Evolutionary conservation across 2,329 filamentous ascomycete species (phyloP).

Genomic region (Trichoderma sp.): DNA sequence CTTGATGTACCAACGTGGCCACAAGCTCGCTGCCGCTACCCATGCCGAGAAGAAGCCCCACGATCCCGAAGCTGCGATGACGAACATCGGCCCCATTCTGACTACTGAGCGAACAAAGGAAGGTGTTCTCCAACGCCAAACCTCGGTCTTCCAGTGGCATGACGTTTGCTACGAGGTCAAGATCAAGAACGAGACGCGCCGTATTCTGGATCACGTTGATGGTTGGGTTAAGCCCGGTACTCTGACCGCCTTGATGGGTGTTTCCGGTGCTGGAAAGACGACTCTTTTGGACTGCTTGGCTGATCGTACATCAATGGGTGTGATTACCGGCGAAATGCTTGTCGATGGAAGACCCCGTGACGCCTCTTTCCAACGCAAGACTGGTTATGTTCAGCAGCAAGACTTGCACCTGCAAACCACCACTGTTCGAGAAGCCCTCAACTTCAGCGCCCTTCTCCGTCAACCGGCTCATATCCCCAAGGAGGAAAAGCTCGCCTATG

Average conservation of each 20-base stretch:
- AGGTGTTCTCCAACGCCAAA: slow-evolving; percentile 56
- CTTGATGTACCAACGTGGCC: slow-evolving; percentile 71
- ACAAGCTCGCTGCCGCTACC: slow-evolving; percentile 58
- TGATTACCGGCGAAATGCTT: slow-evolving; percentile 81
- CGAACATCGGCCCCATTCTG: slow-evolving; percentile 50
- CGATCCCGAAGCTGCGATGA: slow-evolving; percentile 57
- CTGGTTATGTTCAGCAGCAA: slow-evolving; percentile 89
- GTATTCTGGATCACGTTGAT: slow-evolving; percentile 81
- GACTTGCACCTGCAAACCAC: slow-evolving; percentile 84
- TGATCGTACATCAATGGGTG: slow-evolving; percentile 83
- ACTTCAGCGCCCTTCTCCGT: slow-evolving; percentile 82
- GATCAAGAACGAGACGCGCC: slow-evolving; percentile 74
- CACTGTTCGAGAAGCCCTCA: slow-evolving; percentile 84
- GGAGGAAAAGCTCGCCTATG: slow-evolving; percentile 81
- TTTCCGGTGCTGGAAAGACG: slow-evolving; percentile 91
- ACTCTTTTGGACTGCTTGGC: slow-evolving; percentile 86
- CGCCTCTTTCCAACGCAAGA: slow-evolving; percentile 85
- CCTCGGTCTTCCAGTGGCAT: slow-evolving; percentile 82
- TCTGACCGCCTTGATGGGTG: slow-evolving; percentile 86
- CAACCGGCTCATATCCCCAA: slow-evolving; percentile 74
- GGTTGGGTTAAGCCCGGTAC: slow-evolving; percentile 95
- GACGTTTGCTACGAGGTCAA: slow-evolving; percentile 76
- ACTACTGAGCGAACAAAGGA: slow-evolving; percentile 45
- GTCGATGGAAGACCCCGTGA: slow-evolving; percentile 68
- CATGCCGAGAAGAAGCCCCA: slow-evolving; percentile 63